Percentiles rank a stretch among this genome's conserved stretches.
Evolutionary conservation across 2,329 filamentous ascomycete species (phyloP).

Genomic region (Bipolaris gigantea): DNA sequence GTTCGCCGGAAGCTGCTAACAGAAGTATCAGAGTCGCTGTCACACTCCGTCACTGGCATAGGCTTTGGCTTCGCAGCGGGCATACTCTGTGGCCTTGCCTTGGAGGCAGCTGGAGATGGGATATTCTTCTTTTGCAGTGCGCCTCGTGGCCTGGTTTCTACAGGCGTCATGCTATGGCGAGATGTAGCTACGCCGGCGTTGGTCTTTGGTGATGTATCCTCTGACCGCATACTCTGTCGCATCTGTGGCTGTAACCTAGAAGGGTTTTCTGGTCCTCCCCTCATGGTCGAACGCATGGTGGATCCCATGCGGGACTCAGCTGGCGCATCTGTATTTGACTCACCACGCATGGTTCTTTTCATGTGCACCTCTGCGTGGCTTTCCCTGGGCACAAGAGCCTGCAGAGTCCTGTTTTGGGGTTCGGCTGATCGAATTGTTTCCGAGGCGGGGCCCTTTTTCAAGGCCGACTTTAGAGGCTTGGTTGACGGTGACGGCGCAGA

Average conservation of each 20-base stretch:
- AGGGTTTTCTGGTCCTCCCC: conserved; percentile 18
- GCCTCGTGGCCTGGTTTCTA: conserved; percentile 34
- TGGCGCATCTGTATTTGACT: conserved; percentile 8
- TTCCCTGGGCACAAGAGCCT: conserved; percentile 9
- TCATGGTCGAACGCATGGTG: conserved; percentile 46
- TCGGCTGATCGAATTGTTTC: conserved; percentile 20
- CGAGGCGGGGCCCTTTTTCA: conserved; percentile 45
- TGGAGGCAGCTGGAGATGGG: conserved; percentile 27
- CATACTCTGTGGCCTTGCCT: conserved; percentile 34
- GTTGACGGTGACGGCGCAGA: conserved; percentile 19
- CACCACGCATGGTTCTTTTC: conserved; percentile 41
- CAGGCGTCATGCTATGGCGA: conserved; percentile 34
- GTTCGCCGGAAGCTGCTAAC: conserved; percentile 76
- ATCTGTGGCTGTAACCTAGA: conserved; percentile 38
- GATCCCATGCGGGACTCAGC: conserved; percentile 18
- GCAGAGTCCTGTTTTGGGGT: conserved; percentile 12
- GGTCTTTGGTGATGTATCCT: conserved; percentile 31
- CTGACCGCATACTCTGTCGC: conserved; percentile 53
- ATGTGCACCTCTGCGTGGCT: conserved; percentile 32
- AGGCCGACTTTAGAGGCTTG: conserved; percentile 45
- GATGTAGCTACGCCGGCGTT: conserved; percentile 40
- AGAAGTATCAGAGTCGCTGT: conserved; percentile 52
- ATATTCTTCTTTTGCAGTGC: conserved; percentile 47
- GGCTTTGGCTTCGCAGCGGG: conserved; percentile 22
- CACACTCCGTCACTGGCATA: conserved; percentile 32